Evolutionary conservation across 495 filamentous ascomycete genomes (phyloP), one percentile per base, ranked within the genome.

Genomic region (Pseudoneurospora amorphoporcata): DNA sequence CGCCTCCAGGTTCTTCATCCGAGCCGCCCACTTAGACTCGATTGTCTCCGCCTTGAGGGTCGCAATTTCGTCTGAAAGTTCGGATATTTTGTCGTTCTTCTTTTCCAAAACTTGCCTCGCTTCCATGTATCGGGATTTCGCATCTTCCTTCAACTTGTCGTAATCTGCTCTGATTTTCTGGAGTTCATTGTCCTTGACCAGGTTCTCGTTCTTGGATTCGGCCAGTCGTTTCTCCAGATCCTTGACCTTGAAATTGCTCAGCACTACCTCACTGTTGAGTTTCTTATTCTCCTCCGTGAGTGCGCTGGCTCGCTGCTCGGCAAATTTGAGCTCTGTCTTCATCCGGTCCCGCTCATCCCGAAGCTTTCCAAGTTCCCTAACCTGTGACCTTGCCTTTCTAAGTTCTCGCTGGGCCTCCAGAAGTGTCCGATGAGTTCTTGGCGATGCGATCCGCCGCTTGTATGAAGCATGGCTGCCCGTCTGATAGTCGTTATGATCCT

Each of bases 51-150:
- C 74, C 53, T 73, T 80, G 69, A 81, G 73, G n/a, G 75, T 70
- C 8, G 74, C 77, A 42, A 79, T 58, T 45, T 78, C 77, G 40
- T 79, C 74, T 39, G 80, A 74, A 16, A 82, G 76, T 45, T 81
- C 76, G 38, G 86, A 83, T 14, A 89, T 88, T 76, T 91, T 91
- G 70, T 86, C 84, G 72, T 92, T 89, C 39, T 91, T 91, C 76
- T 86, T 89, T 69, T 90, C 84, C 61, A 89, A 82, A 40, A 90
- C 86, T 71, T 87, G 74, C 75, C 87, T 80, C 69, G 87, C 80
- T 83, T 88, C 81, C 75, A 80, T 73, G 79, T 87, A 79, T 73
- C 86, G 83, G 32, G 79, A 74, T 75, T 89, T 90, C 74, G 90
- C 84, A 69, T 90, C 86, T 23, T 88, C 87, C 71, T 92, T 87